Evolutionary conservation across 345 rosid genomes (phyloP).

Genomic region (Eucalyptus regnans): DNA sequence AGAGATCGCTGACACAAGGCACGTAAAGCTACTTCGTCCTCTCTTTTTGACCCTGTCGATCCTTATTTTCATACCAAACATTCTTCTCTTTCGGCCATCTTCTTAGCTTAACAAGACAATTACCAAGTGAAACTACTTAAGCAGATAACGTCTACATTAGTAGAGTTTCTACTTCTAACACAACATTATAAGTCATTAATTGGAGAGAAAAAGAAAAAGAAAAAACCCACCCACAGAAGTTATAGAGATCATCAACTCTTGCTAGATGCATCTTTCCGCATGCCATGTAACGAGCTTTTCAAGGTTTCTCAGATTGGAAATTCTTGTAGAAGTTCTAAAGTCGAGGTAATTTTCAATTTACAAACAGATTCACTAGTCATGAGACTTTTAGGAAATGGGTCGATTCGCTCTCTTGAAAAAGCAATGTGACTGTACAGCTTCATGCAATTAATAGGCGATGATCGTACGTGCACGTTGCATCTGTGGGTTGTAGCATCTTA

Average conservation of each 20-base stretch:
- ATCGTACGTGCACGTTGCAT: not conserved
- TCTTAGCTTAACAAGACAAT: not conserved
- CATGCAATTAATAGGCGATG: not conserved
- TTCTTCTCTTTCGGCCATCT: not conserved
- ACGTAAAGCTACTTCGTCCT: not conserved
- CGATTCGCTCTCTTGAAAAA: not conserved
- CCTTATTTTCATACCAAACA: not conserved
- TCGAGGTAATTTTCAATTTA: not conserved
- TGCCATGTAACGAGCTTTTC: not conserved
- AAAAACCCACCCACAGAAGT: not conserved
- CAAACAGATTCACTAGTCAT: not conserved
- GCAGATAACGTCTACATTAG: not conserved
- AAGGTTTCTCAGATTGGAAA: not conserved
- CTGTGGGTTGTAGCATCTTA: not conserved
- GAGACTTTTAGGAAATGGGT: not conserved
- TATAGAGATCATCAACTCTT: not conserved
- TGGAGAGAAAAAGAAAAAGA: not conserved
- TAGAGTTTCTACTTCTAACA: not conserved
- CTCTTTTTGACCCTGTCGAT: not conserved
- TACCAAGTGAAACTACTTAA: not conserved
- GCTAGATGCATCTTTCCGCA: not conserved
- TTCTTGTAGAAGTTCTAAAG: not conserved
- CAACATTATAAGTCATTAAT: not conserved
- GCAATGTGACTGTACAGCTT: not conserved
- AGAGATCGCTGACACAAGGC: not conserved